Conservation (phyloP, 2,329 filamentous ascomycete genomes). For the Elsinoe perseae region DNA sequence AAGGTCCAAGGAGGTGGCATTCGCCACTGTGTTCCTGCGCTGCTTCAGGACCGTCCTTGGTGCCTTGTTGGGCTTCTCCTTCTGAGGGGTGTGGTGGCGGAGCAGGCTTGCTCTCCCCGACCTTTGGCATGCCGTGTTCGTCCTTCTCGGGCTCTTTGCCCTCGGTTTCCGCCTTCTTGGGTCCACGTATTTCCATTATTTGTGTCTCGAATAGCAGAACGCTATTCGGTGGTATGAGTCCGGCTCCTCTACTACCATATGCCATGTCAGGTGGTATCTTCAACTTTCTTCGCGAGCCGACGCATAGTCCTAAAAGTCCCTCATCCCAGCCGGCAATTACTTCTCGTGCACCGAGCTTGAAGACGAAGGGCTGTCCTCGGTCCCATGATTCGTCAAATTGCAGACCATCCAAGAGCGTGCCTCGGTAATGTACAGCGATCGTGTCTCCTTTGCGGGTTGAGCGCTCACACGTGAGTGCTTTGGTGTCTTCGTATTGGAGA, state of each 20-base stretch:
- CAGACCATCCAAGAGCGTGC: constrained; percentile 53
- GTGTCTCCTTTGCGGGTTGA: constrained; percentile 41
- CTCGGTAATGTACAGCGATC: constrained; percentile 44
- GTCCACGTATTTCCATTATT: constrained; percentile 72
- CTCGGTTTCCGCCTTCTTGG: constrained; percentile 29
- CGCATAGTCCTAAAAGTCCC: constrained; percentile 86
- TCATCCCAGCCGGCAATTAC: constrained; percentile 96
- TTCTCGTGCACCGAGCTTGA: constrained; percentile 68
- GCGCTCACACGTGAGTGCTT: constrained; percentile 36
- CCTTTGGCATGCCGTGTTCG: not conserved
- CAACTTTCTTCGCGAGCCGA: constrained; percentile 81
- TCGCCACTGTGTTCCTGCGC: constrained; percentile 48
- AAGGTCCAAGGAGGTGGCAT: constrained; percentile 80
- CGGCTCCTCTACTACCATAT: constrained; percentile 68
- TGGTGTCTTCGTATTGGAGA: constrained; percentile 37
- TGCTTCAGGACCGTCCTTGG: constrained; percentile 14
- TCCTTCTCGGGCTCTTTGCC: constrained; percentile 2
- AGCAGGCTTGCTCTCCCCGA: constrained; percentile 17
- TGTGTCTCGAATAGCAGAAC: constrained; percentile 91
- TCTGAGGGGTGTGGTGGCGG: constrained; percentile 14
- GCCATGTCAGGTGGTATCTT: constrained; percentile 82
- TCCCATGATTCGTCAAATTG: constrained; percentile 83
- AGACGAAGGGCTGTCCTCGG: constrained; percentile 65
- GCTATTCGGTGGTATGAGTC: constrained; percentile 66
- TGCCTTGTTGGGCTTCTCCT: not conserved